Evolutionary conservation across 352 stramenopile species (phyloP).

Genomic region (Pythium scleroteichum): DNA sequence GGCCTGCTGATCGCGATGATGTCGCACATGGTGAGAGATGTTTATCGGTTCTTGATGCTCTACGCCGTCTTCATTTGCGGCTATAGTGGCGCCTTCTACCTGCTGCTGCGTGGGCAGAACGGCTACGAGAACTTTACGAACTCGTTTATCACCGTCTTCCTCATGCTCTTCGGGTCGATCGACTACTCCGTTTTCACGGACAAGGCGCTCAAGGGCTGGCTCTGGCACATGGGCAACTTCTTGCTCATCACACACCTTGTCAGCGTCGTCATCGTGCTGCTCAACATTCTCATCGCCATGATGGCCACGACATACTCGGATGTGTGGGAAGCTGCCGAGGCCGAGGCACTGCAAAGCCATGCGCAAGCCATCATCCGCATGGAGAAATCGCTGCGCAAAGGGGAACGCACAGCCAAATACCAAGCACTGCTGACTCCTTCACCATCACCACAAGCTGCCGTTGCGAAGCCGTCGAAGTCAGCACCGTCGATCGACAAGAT

Average conservation of each 20-base stretch:
- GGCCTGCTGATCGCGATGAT: constrained; percentile 80
- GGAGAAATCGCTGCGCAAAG: constrained; percentile 44
- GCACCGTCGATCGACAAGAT: constrained; percentile 15
- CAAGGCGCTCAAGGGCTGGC: constrained; percentile 35
- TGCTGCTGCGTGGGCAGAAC: constrained; percentile 52
- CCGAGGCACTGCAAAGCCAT: constrained; percentile 56
- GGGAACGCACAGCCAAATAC: constrained; percentile 41
- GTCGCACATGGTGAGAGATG: constrained; percentile 69
- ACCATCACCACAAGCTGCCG: not conserved
- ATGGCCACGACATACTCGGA: constrained; percentile 68
- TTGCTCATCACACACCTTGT: constrained; percentile 58
- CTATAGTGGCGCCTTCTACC: constrained; percentile 73
- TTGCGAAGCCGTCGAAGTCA: not conserved
- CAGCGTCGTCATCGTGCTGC: constrained; percentile 56
- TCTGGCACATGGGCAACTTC: constrained; percentile 53
- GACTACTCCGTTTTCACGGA: constrained; percentile 43
- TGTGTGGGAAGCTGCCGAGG: constrained; percentile 56
- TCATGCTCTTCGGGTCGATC: constrained; percentile 74
- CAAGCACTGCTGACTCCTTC: constrained; percentile 33
- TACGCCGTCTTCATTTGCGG: constrained; percentile 73
- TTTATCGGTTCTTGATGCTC: constrained; percentile 67
- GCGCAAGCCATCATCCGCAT: constrained; percentile 55
- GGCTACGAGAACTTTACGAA: constrained; percentile 64
- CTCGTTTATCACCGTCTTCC: constrained; percentile 70
- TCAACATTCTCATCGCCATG: constrained; percentile 77